A percentile compares a stretch with the other conserved stretches of the same genome.
phyloP scores from a whole-genome alignment of 305 asterid genomes.

The Fraxinus dipetala region DNA sequence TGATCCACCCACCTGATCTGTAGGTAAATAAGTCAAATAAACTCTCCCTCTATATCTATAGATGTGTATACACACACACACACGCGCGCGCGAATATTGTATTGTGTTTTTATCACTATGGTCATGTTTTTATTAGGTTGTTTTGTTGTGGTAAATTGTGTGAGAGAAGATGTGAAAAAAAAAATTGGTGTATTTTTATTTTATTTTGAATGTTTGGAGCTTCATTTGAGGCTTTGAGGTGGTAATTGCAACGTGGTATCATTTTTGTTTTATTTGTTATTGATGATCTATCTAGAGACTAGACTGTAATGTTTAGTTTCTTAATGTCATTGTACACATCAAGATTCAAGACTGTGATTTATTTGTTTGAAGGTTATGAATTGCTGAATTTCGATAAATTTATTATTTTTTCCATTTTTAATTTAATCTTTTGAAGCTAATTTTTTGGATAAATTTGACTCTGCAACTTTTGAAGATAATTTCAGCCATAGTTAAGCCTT shows the following conservation, averaged over 20 bases:
- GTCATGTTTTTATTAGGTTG: constrained; percentile 3
- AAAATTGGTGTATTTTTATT: neutral
- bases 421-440: constrained; percentile 11
- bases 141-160: constrained; percentile 5
- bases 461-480: constrained; percentile 16
- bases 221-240: constrained; percentile 29
- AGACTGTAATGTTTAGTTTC: neutral
- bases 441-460: constrained; percentile 20
- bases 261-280: neutral
- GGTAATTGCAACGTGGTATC: constrained; percentile 25
- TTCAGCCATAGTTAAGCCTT: neutral
- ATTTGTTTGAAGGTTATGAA: neutral
- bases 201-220: constrained; percentile 16
- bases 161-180: constrained; percentile 7
- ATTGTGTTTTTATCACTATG: constrained; percentile 29
- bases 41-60: neutral
- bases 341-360: constrained; percentile 15
- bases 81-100: constrained; percentile 5
- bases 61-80: neutral
- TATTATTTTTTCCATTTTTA: constrained; percentile 16
- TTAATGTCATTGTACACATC: constrained; percentile 3
- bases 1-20: constrained; percentile 11
- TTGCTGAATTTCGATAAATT: neutral
- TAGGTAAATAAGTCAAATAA: constrained; percentile 16
- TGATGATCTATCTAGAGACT: neutral